phyloP scores from a whole-genome alignment of 2,329 filamentous ascomycete species.

The Juglanconis juglandina region DNA sequence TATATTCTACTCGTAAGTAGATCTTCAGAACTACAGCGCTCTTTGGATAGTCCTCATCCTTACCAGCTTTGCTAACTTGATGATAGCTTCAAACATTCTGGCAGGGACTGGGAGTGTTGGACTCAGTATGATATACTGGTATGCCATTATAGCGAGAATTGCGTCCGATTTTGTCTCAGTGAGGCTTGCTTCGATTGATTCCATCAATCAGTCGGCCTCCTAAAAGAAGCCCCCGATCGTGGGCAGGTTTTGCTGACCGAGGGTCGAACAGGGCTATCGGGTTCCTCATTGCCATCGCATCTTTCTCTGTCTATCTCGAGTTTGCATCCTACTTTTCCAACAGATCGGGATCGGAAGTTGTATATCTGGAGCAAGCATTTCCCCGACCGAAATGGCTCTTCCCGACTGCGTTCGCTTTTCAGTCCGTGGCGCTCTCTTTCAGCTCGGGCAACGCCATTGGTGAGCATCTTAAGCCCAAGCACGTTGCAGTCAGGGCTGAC shows the following conservation, averaged over 20 bases:
- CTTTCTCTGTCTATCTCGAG: slow-evolving; percentile 60
- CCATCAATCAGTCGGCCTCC: too few species aligned
- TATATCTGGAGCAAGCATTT: slow-evolving; percentile 66
- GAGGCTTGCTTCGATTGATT: too few species aligned
- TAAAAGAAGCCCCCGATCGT: not conserved
- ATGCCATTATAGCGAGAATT: not conserved
- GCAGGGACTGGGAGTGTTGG: slow-evolving; percentile 59
- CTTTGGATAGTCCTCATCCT: not conserved
- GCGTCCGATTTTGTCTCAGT: too few species aligned
- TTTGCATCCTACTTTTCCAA: slow-evolving; percentile 64
- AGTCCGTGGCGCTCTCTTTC: slow-evolving; percentile 62
- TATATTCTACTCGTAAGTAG: slow-evolving; percentile 52
- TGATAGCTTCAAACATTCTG: slow-evolving; percentile 54
- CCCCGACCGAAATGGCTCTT: slow-evolving; percentile 63
- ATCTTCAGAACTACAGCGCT: too few species aligned
- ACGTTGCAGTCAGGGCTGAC: not conserved
- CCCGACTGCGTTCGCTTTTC: slow-evolving; percentile 61
- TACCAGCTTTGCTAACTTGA: not conserved
- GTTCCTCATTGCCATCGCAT: slow-evolving; percentile 53
- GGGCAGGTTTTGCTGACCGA: not conserved
- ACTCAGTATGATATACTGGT: slow-evolving; percentile 58
- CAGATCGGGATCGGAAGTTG: slow-evolving; percentile 62
- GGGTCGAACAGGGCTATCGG: slow-evolving; percentile 45
- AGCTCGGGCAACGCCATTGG: slow-evolving; percentile 62
- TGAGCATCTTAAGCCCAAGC: slow-evolving; percentile 18